phyloP scores from a whole-genome alignment of 768 basidiomycete species.

The Tricholoma sp. region DNA sequence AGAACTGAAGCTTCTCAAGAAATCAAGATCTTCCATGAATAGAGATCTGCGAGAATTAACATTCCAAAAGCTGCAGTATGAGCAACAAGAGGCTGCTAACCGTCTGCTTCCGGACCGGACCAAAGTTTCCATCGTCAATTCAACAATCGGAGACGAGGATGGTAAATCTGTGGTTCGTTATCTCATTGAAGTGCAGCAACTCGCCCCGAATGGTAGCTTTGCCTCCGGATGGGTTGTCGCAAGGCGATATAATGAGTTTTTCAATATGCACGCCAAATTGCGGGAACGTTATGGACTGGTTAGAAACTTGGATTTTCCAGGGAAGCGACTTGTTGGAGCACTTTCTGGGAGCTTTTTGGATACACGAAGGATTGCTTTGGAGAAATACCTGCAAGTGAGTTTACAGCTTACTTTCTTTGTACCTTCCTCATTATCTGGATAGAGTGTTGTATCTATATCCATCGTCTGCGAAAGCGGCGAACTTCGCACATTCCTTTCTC shows the following conservation, averaged over 20 bases:
- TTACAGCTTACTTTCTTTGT: neutral
- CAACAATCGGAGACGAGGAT: constrained; percentile 75
- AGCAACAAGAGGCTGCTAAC: constrained; percentile 91
- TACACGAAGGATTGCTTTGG: constrained; percentile 67
- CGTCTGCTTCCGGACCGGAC: constrained; percentile 81
- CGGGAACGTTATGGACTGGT: constrained; percentile 69
- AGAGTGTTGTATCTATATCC: constrained; percentile 74
- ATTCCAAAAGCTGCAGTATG: constrained; percentile 91
- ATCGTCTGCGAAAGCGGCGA: constrained; percentile 79
- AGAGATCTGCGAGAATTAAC: constrained; percentile 78
- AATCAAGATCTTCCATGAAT: constrained; percentile 76
- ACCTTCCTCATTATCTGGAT: constrained; percentile 2
- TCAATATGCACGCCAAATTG: constrained; percentile 81
- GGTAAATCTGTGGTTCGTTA: constrained; percentile 92
- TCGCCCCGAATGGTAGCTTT: constrained; percentile 72
- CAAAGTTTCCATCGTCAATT: constrained; percentile 78
- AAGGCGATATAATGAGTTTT: constrained; percentile 92
- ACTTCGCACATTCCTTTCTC: constrained; percentile 80
- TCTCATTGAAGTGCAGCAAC: constrained; percentile 87
- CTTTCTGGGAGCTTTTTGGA: constrained; percentile 88
- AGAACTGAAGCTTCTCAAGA: constrained; percentile 77
- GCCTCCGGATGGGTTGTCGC: constrained; percentile 91
- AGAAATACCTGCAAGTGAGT: constrained; percentile 86
- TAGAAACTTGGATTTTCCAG: constrained; percentile 80
- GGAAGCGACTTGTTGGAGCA: constrained; percentile 87